A percentile compares a stretch with the other conserved stretches of the same genome.
Evolutionary conservation across 176 grass and related monocot genomes (phyloP).

Genomic region (Typha latifolia): DNA sequence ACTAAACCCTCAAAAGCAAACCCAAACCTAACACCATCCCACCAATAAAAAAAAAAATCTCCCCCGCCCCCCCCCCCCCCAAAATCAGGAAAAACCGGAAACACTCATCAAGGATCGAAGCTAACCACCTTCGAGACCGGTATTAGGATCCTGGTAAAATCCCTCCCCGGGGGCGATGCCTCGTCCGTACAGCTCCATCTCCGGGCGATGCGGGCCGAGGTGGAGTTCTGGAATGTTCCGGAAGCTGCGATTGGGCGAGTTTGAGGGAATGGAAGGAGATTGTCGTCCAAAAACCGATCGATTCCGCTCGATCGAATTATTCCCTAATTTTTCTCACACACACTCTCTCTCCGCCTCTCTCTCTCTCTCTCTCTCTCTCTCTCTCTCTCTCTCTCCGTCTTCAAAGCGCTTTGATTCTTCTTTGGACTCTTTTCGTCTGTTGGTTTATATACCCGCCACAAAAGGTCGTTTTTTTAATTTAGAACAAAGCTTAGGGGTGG

Average conservation of each 20-base stretch:
- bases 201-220: not conserved
- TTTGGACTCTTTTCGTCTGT: not conserved
- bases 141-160: slow-evolving; percentile 17
- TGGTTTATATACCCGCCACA: not conserved
- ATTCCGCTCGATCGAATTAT: slow-evolving; percentile 16
- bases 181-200: slow-evolving; percentile 34
- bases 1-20: slow-evolving; percentile 27
- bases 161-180: slow-evolving; percentile 15
- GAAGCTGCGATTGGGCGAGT: slow-evolving; percentile 23
- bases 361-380: slow-evolving; percentile 1
- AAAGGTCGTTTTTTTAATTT: not conserved
- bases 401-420: not conserved
- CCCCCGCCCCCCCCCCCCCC: too few relatives aligned
- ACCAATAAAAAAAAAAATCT: not conserved
- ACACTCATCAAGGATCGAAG: not conserved
- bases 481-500: not conserved
- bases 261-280: slow-evolving; percentile 7
- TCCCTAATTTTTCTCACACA: not conserved
- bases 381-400: not conserved
- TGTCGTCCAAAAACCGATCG: not conserved
- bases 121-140: slow-evolving; percentile 59
- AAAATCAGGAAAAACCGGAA: not conserved
- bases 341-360: not conserved
- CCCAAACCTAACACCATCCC: slow-evolving; percentile 10
- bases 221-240: not conserved